Evolutionary conservation across 768 basidiomycete species (phyloP).

Genomic region (Termitomyces bulborhizus): DNA sequence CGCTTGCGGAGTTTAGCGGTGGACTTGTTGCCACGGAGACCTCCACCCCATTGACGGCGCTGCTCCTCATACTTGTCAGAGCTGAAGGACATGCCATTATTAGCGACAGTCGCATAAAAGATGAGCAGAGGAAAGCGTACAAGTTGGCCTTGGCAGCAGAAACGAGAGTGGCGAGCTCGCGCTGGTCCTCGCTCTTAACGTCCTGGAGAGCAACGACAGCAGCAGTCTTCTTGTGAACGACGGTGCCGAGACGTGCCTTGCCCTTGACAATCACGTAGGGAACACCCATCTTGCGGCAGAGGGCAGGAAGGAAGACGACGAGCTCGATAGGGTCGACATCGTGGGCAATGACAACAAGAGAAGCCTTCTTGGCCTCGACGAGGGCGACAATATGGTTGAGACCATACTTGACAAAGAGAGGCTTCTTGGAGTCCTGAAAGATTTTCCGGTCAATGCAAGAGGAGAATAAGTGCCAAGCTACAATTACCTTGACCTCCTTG

Average conservation of each 20-base stretch:
- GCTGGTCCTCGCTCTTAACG: constrained; percentile 89
- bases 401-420: constrained; percentile 92
- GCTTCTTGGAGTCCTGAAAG: constrained; percentile 82
- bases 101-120: neutral
- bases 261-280: constrained; percentile 98
- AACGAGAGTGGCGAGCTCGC: constrained; percentile 88
- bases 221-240: constrained; percentile 98
- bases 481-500: constrained; percentile 42
- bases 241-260: constrained; percentile 96
- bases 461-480: neutral
- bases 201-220: constrained; percentile 90
- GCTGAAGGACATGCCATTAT: constrained; percentile 28
- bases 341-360: constrained; percentile 92
- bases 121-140: constrained; percentile 39
- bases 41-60: constrained; percentile 93
- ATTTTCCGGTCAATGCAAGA: neutral
- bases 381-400: constrained; percentile 96
- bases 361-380: constrained; percentile 95
- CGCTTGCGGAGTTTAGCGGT: constrained; percentile 91
- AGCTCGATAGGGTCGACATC: constrained; percentile 99
- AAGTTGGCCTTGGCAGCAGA: constrained; percentile 97
- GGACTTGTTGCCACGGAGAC: constrained; percentile 91
- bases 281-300: constrained; percentile 99
- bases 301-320: constrained; percentile 95
- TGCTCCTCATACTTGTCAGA: constrained; percentile 91